Conservation (phyloP, 2,329 filamentous ascomycete genomes). For the Myriosclerotinia curreyana region DNA sequence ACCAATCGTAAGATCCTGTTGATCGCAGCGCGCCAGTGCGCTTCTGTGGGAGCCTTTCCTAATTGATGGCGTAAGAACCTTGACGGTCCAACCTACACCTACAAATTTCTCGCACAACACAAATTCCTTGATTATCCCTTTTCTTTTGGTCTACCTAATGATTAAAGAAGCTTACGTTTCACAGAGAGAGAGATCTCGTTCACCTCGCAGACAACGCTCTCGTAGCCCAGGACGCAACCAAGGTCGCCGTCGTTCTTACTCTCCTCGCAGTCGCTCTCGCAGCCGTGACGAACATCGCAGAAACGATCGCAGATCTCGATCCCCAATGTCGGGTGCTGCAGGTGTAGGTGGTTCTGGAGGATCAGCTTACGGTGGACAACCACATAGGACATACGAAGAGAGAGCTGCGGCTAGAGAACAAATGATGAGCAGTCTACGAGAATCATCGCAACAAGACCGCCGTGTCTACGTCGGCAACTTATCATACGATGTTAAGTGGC, state of each 20-base stretch:
- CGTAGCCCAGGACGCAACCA: conserved; percentile 57
- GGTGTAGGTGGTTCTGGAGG: conserved; percentile 64
- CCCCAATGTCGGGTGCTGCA: conserved; percentile 75
- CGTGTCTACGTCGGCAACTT: conserved; percentile 99
- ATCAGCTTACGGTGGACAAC: conserved; percentile 61
- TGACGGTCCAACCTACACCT: conserved; percentile 24
- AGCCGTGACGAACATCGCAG: conserved; percentile 76
- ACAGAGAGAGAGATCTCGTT: conserved; percentile 83
- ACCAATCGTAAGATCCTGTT: conserved; percentile 18
- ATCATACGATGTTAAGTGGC: conserved; percentile 99
- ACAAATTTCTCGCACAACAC: conserved; percentile 11
- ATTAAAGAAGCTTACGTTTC: conserved; percentile 39
- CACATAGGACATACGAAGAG: conserved; percentile 79
- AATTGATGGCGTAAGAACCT: conserved; percentile 26
- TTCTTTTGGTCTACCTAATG: conserved; percentile 22
- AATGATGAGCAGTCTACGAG: conserved; percentile 93
- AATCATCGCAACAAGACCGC: conserved; percentile 96
- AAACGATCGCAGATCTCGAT: conserved; percentile 73
- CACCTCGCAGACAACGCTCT: conserved; percentile 69
- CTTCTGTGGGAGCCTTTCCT: conserved; percentile 20
- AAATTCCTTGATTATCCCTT: conserved; percentile 31
- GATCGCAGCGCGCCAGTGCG: conserved; percentile 20
- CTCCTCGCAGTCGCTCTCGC: conserved; percentile 73
- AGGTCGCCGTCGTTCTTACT: conserved; percentile 69
- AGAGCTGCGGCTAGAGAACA: conserved; percentile 80